phyloP scores from a whole-genome alignment of 2,329 filamentous ascomycete species.

The Coniella vitis region DNA sequence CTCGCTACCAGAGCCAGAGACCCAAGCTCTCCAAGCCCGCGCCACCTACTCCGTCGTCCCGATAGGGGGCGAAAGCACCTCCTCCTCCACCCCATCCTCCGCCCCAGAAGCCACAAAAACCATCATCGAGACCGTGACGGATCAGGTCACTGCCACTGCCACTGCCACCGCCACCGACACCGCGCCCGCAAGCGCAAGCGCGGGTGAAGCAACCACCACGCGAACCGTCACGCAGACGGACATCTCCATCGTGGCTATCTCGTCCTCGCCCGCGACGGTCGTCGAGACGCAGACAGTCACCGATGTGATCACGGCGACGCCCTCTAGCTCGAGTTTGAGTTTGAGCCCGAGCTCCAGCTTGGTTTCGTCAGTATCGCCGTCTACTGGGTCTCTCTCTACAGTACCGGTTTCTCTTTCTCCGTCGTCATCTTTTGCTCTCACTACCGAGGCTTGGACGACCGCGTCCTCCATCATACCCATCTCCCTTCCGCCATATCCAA shows the following conservation, averaged over 20 bases:
- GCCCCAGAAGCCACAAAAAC: background rate
- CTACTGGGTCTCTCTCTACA: too few species aligned
- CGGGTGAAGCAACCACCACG: background rate
- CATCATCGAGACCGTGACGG: conserved; percentile 4
- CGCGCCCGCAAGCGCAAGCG: too few species aligned
- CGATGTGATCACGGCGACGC: background rate
- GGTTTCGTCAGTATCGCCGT: too few species aligned
- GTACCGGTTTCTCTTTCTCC: background rate
- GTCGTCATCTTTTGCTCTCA: too few species aligned
- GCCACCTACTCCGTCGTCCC: conserved; percentile 15
- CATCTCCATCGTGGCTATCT: conserved; percentile 5
- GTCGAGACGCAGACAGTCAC: conserved; percentile 10
- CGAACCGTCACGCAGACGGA: conserved; percentile 6
- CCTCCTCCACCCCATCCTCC: background rate
- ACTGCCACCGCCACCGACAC: conserved; percentile 4
- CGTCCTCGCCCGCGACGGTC: conserved; percentile 5
- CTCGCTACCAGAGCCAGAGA: conserved; percentile 3
- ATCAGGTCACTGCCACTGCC: background rate
- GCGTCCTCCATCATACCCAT: background rate
- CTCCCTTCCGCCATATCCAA: conserved; percentile 3
- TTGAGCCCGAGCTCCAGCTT: too few species aligned
- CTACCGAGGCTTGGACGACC: background rate
- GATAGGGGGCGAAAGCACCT: conserved; percentile 10
- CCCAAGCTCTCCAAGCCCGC: conserved; percentile 4
- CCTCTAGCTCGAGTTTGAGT: background rate